These are phyloP conservation scores for Gnomoniopsis smithogilvyi DNA, from an alignment of 2,329 filamentous ascomycete genomes.

Conservation along the genomic window DNA sequence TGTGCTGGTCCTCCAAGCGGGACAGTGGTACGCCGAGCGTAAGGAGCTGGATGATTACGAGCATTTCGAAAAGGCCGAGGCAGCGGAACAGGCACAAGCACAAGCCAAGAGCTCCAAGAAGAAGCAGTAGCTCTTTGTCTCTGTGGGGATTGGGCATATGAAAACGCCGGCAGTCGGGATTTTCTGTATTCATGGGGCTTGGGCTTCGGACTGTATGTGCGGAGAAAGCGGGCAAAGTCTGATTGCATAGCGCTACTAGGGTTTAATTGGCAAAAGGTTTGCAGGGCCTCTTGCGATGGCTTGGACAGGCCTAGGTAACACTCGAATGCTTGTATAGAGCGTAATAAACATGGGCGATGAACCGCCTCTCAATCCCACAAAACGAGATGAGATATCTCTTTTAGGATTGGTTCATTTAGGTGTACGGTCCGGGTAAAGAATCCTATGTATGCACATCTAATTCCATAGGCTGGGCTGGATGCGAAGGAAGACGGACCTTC, in stretches of 20 bases:
- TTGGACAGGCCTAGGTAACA: background rate
- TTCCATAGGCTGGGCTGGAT: too few relatives aligned
- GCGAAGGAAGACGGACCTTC: too few relatives aligned
- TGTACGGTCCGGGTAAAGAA: too few relatives aligned
- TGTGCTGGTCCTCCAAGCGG: conserved; percentile 87
- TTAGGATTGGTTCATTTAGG: too few relatives aligned
- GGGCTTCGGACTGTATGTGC: background rate
- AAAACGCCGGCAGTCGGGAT: too few relatives aligned
- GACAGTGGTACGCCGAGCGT: conserved; percentile 97
- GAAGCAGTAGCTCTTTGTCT: conserved; percentile 18
- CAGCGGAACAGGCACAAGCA: conserved; percentile 19
- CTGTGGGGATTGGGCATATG: background rate
- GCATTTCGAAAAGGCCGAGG: conserved; percentile 52
- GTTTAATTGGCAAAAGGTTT: background rate
- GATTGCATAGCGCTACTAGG: background rate
- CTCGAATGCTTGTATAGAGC: background rate
- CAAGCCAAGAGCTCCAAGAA: conserved; percentile 17
- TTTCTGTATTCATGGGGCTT: too few relatives aligned
- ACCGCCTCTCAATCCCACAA: too few relatives aligned
- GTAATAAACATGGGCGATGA: background rate
- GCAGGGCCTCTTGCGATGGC: background rate
- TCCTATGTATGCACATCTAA: too few relatives aligned
- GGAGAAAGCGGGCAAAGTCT: background rate
- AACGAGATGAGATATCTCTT: too few relatives aligned
- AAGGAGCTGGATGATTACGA: conserved; percentile 81